These are phyloP conservation scores for Mucor mucedo DNA, from an alignment of 371 early-diverging fungal species.

Conservation along the genomic window DNA sequence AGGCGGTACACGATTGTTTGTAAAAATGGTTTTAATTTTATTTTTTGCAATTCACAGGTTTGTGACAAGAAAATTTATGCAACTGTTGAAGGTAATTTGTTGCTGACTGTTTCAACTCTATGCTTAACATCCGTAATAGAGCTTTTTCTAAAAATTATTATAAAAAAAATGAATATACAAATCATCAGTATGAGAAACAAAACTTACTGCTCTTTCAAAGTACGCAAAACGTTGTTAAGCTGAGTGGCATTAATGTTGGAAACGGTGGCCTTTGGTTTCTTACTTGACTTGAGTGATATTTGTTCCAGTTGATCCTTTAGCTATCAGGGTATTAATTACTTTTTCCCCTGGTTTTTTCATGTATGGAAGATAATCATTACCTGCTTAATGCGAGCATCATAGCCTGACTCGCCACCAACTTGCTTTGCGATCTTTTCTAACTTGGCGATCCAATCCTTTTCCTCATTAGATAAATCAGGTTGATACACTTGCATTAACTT, in stretches of 20 bases:
- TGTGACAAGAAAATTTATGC: too few relatives aligned
- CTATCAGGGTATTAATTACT: neutral
- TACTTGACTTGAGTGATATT: neutral
- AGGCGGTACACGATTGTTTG: too few relatives aligned
- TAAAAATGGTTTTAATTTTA: too few relatives aligned
- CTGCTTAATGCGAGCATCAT: constrained; percentile 21
- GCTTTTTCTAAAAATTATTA: neutral
- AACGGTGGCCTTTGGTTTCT: neutral
- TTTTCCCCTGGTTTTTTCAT: neutral
- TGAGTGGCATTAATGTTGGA: constrained; percentile 8
- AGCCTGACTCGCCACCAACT: constrained; percentile 22
- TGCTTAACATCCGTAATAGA: neutral
- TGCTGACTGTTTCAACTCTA: neutral
- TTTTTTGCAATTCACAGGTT: too few relatives aligned
- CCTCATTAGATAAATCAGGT: constrained; percentile 29
- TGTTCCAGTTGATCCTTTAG: neutral
- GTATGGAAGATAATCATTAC: neutral
- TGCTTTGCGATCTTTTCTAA: constrained; percentile 25
- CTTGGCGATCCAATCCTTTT: constrained; percentile 25
- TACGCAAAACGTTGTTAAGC: constrained; percentile 11
- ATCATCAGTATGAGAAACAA: neutral
- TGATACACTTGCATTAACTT: constrained; percentile 25
- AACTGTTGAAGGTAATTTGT: neutral
- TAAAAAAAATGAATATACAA: neutral
- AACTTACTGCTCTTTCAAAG: constrained; percentile 23